Conservation (phyloP, 2,329 filamentous ascomycete genomes). For the Paecilomyces variotii region DNA sequence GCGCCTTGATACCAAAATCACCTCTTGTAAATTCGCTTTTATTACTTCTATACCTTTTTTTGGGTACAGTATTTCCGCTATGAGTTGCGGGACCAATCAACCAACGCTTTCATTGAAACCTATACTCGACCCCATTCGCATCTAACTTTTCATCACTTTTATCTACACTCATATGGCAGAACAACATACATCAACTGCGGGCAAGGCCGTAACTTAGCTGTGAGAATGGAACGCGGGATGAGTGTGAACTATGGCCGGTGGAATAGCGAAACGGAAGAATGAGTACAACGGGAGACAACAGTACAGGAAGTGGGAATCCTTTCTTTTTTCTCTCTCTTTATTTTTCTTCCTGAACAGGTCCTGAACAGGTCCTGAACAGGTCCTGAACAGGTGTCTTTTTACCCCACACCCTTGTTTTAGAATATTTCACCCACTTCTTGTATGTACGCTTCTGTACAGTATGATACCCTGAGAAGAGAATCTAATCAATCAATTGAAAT, state of each 20-base stretch:
- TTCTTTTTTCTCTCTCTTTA: too few relatives aligned
- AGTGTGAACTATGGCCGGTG: background rate
- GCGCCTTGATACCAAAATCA: conserved; percentile 8
- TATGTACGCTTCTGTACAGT: background rate
- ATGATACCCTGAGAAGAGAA: background rate
- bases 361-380: too few relatives aligned
- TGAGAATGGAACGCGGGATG: background rate
- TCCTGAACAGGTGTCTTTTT: background rate
- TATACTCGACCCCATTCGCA: conserved; percentile 1
- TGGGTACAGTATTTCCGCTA: background rate
- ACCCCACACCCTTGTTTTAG: background rate
- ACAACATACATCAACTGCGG: background rate
- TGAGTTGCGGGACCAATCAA: conserved; percentile 9
- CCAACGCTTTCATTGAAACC: background rate
- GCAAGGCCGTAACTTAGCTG: background rate
- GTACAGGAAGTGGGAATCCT: background rate
- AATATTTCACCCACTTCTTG: background rate
- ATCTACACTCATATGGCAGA: background rate
- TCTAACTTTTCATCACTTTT: background rate
- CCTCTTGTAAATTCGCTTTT: background rate
- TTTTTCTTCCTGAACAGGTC: background rate
- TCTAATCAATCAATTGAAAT: background rate
- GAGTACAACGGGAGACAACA: background rate
- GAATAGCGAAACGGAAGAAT: background rate
- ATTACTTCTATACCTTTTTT: background rate